Conservation (phyloP, 23 red algal genomes). For the Agarophyton chilense region DNA sequence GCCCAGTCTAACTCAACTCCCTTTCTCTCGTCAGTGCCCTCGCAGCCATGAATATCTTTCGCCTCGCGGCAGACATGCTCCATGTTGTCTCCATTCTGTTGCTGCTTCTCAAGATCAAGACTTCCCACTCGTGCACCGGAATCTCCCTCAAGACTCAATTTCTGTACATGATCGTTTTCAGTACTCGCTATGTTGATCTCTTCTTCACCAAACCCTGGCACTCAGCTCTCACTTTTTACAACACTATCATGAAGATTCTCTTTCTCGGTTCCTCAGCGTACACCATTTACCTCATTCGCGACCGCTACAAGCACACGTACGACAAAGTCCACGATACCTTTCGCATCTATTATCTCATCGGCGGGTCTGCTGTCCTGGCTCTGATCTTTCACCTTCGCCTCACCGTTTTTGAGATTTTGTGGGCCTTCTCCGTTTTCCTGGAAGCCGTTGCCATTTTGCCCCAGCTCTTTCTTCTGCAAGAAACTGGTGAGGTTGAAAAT, state of each 20-base stretch:
- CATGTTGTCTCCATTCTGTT: slow-evolving; percentile 90
- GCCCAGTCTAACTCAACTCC: background rate
- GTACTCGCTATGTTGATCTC: slow-evolving; percentile 95
- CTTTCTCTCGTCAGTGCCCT: background rate
- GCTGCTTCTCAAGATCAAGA: slow-evolving; percentile 94
- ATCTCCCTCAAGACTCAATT: slow-evolving; percentile 90
- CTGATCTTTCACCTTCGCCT: slow-evolving; percentile 82
- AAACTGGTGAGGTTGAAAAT: slow-evolving; percentile 97
- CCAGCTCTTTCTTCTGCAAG: slow-evolving; percentile 91
- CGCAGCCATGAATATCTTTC: slow-evolving; percentile 92
- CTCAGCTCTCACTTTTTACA: slow-evolving; percentile 84
- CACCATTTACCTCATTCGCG: slow-evolving; percentile 87
- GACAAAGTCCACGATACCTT: slow-evolving; percentile 93
- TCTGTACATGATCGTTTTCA: slow-evolving; percentile 94
- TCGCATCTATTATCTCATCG: slow-evolving; percentile 77
- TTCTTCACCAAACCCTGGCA: slow-evolving; percentile 85
- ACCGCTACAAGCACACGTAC: slow-evolving; percentile 97
- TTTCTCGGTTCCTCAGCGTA: slow-evolving; percentile 92
- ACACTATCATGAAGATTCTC: slow-evolving; percentile 98
- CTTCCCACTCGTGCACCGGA: slow-evolving; percentile 77
- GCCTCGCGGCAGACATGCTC: slow-evolving; percentile 89
- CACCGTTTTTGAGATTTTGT: slow-evolving; percentile 90
- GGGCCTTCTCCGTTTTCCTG: slow-evolving; percentile 93
- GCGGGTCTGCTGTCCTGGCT: slow-evolving; percentile 67
- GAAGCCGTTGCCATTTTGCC: slow-evolving; percentile 98